A percentile compares a stretch with the other conserved stretches of the same genome.
Conservation (phyloP, 495 filamentous ascomycete genomes). For the Neurospora sp. region DNA sequence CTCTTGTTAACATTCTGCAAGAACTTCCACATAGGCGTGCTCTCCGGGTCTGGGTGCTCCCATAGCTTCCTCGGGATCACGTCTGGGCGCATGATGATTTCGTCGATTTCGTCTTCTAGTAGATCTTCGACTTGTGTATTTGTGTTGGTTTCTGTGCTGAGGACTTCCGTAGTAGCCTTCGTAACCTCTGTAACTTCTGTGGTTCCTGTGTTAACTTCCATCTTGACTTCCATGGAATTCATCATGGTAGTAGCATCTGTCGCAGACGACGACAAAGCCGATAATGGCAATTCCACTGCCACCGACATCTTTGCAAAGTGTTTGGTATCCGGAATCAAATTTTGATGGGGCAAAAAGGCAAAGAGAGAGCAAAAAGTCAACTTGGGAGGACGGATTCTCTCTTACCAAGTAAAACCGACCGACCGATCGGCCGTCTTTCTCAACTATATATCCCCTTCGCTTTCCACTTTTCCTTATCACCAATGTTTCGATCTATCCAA, state of each 20-base stretch:
- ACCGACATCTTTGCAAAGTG: neutral
- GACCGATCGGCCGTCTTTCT: neutral
- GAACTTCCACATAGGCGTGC: constrained; percentile 41
- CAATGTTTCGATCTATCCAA: neutral
- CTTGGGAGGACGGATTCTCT: neutral
- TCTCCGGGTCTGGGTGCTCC: constrained; percentile 45
- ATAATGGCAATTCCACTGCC: neutral
- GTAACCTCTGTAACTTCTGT: neutral
- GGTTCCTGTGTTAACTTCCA: neutral
- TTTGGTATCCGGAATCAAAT: neutral
- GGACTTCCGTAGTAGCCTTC: neutral
- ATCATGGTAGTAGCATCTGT: neutral
- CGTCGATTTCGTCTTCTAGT: neutral
- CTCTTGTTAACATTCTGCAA: constrained; percentile 39
- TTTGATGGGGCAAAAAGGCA: neutral
- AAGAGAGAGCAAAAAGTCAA: neutral
- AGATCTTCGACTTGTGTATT: neutral
- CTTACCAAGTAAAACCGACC: neutral
- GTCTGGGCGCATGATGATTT: neutral
- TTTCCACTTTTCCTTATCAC: neutral
- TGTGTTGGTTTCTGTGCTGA: neutral
- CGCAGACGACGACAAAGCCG: neutral
- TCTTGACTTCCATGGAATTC: neutral
- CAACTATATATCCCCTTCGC: neutral
- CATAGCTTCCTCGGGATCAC: constrained; percentile 6